Evolutionary conservation across 306 rosid species (phyloP).

Genomic region (Trifolium dubium): DNA sequence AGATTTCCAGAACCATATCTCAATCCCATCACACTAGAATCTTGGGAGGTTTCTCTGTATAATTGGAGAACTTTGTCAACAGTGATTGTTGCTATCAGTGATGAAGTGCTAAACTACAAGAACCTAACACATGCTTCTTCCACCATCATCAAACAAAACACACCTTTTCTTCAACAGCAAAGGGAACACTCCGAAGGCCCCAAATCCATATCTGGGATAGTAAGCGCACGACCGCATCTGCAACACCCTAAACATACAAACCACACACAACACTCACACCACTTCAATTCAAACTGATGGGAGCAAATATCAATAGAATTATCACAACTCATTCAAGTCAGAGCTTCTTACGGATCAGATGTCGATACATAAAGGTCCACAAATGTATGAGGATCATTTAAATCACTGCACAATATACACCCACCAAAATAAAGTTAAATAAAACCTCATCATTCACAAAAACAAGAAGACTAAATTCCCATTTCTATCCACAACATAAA

Average conservation of each 20-base stretch:
- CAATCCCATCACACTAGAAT: conserved; percentile 79
- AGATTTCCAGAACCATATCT: conserved; percentile 87
- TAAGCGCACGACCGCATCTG: conserved; percentile 79
- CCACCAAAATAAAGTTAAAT: conserved; percentile 18
- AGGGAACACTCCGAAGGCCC: conserved; percentile 90
- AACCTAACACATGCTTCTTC: conserved; percentile 36
- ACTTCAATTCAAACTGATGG: conserved; percentile 25
- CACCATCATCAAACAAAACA: conserved; percentile 40
- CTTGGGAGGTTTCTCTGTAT: conserved; percentile 71
- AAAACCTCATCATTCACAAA: conserved; percentile 1
- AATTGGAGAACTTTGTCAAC: conserved; percentile 47
- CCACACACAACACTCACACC: conserved; percentile 32
- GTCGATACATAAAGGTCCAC: conserved; percentile 82
- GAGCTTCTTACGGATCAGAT: conserved; percentile 75
- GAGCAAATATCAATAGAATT: conserved; percentile 1
- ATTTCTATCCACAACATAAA: background rate
- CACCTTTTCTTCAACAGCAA: conserved; percentile 77
- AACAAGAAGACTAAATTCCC: conserved; percentile 12
- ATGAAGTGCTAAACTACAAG: conserved; percentile 40
- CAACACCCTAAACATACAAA: conserved; percentile 65
- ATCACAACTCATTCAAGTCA: conserved; percentile 26
- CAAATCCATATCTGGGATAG: conserved; percentile 84
- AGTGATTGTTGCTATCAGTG: conserved; percentile 31
- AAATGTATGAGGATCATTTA: conserved; percentile 88
- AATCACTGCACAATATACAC: conserved; percentile 67